A percentile compares a stretch with the other conserved stretches of the same genome.
phyloP scores from a whole-genome alignment of 176 grass and related monocot species.

The Oryza meyeriana region DNA sequence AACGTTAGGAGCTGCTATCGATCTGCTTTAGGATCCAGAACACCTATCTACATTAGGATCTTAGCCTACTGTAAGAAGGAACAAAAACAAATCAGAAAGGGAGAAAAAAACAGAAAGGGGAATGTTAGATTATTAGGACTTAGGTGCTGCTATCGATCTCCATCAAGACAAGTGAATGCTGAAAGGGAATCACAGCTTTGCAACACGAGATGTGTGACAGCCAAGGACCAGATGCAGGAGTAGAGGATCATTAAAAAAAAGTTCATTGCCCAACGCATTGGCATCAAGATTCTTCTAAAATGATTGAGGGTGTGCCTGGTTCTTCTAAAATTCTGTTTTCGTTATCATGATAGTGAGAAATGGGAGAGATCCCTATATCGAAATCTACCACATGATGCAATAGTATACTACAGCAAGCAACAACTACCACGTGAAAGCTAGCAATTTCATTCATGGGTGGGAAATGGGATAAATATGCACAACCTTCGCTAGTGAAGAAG shows the following conservation, averaged over 20 bases:
- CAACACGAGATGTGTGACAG: background rate
- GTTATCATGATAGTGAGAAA: background rate
- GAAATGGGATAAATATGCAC: background rate
- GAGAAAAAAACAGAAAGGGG: background rate
- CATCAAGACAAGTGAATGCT: background rate
- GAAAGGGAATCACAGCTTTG: background rate
- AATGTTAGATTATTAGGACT: background rate
- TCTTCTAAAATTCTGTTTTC: no score
- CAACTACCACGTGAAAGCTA: background rate
- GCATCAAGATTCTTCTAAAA: no score
- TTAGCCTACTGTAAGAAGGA: background rate
- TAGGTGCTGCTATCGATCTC: background rate
- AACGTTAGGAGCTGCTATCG: conserved; percentile 5
- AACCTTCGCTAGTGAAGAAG: conserved; percentile 83
- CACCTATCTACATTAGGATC: background rate
- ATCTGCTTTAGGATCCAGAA: no score
- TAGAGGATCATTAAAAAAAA: no score
- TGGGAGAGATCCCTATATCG: background rate
- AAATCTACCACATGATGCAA: background rate
- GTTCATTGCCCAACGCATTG: no score
- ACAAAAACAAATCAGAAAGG: background rate
- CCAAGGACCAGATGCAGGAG: no score
- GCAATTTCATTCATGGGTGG: background rate
- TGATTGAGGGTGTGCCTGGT: no score
- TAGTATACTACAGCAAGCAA: background rate